These are phyloP conservation scores for Monosporascus sp. DNA, from an alignment of 2,329 filamentous ascomycete genomes.

Conservation along the genomic window DNA sequence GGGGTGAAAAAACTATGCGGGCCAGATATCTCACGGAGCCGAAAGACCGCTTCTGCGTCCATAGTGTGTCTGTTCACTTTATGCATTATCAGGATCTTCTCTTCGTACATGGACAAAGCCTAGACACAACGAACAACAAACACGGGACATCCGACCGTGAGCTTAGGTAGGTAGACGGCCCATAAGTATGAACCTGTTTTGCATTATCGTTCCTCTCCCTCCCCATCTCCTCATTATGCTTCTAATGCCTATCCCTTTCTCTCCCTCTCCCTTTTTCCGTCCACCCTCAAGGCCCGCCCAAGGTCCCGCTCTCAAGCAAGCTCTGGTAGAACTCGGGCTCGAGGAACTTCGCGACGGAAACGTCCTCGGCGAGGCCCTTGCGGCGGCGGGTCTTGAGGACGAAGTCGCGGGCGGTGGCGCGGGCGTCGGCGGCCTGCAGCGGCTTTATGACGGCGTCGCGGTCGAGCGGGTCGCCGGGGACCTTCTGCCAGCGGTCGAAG, in stretches of 20 bases:
- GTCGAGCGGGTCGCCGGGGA: slow-evolving; percentile 92
- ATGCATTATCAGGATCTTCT: not conserved
- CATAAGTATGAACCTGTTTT: too few relatives aligned
- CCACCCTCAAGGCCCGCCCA: slow-evolving; percentile 47
- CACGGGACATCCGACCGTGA: too few relatives aligned
- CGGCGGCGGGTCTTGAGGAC: slow-evolving; percentile 90
- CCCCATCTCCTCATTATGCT: too few relatives aligned
- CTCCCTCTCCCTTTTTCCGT: not conserved
- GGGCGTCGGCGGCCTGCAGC: slow-evolving; percentile 80
- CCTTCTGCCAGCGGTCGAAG: slow-evolving; percentile 94
- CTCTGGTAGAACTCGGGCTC: slow-evolving; percentile 90
- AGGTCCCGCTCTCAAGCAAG: slow-evolving; percentile 80
- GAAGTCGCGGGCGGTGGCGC: slow-evolving; percentile 91
- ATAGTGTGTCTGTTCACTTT: not conserved
- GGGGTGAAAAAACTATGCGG: too few relatives aligned
- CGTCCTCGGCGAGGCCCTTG: slow-evolving; percentile 93
- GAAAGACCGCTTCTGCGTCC: not conserved
- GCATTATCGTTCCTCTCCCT: too few relatives aligned
- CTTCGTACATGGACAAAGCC: too few relatives aligned
- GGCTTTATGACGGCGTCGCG: slow-evolving; percentile 76
- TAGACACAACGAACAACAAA: too few relatives aligned
- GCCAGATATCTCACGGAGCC: too few relatives aligned
- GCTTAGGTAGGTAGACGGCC: too few relatives aligned
- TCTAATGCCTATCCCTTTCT: not conserved
- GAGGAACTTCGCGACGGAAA: slow-evolving; percentile 91